phyloP scores from a whole-genome alignment of 2,329 filamentous ascomycete genomes.

The Camptophora hylomeconis region DNA sequence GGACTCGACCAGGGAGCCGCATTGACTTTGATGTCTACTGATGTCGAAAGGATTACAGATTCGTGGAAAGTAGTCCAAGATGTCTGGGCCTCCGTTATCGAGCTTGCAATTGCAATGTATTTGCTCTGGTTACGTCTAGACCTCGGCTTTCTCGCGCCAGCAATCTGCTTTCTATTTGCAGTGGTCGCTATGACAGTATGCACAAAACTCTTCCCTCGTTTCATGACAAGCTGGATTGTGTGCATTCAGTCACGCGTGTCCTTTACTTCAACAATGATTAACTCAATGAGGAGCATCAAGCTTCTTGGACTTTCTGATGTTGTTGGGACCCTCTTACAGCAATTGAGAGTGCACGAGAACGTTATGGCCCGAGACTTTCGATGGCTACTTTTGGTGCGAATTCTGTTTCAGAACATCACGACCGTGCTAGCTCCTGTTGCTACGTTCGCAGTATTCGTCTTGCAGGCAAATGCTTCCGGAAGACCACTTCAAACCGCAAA shows the following conservation, averaged over 20 bases:
- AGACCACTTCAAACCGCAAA: constrained; percentile 7
- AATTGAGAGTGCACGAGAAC: constrained; percentile 28
- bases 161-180: constrained; percentile 21
- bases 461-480: constrained; percentile 5
- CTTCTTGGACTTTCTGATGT: constrained; percentile 34
- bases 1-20: constrained; percentile 26
- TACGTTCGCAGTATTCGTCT: constrained; percentile 11
- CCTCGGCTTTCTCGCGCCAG: constrained; percentile 31
- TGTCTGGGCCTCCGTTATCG: constrained; percentile 31
- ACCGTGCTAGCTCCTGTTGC: constrained; percentile 12
- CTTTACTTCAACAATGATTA: constrained; percentile 34
- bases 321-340: constrained; percentile 26
- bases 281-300: constrained; percentile 40
- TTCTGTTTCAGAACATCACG: constrained; percentile 9
- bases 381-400: constrained; percentile 11
- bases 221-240: constrained; percentile 35
- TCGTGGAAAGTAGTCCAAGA: constrained; percentile 31
- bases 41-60: constrained; percentile 29
- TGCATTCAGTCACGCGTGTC: constrained; percentile 38
- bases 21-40: constrained; percentile 35
- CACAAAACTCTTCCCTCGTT: constrained; percentile 20
- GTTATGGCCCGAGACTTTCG: constrained; percentile 29
- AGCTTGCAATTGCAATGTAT: constrained; percentile 34
- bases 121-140: constrained; percentile 30
- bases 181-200: constrained; percentile 7